Conservation (phyloP, 352 stramenopile genomes). For the Heterotrichella gracilis region DNA sequence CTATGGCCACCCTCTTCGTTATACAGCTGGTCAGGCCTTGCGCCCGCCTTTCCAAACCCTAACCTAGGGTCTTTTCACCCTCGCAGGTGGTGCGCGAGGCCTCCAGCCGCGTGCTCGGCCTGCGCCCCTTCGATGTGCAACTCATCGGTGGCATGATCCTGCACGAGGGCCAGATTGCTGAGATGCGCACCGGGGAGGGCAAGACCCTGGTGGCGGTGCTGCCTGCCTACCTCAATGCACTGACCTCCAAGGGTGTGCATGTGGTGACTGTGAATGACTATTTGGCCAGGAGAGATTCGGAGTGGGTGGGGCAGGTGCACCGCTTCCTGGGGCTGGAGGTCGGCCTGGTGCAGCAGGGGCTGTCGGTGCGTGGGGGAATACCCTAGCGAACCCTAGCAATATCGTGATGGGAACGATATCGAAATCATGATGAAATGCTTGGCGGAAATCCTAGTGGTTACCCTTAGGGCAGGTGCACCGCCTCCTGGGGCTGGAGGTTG, state of each 20-base stretch:
- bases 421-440: too few species aligned
- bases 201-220: constrained; percentile 41
- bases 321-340: constrained; percentile 38
- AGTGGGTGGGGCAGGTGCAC: constrained; percentile 40
- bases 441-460: too few species aligned
- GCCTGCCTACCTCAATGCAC: constrained; percentile 32
- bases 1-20: too few species aligned
- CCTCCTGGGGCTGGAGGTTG: constrained; percentile 38
- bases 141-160: constrained; percentile 34
- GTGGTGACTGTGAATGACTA: constrained; percentile 56
- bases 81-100: background rate
- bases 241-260: constrained; percentile 28
- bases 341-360: constrained; percentile 30
- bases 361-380: too few species aligned
- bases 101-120: background rate
- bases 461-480: constrained; percentile 38
- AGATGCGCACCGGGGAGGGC: constrained; percentile 46
- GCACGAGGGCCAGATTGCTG: constrained; percentile 30
- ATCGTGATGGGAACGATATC: too few species aligned
- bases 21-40: too few species aligned
- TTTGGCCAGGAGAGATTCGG: constrained; percentile 36
- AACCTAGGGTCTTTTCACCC: too few species aligned
- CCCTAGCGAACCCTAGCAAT: too few species aligned
- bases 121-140: background rate
- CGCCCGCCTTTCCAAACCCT: too few species aligned